Conservation (phyloP, 2,329 filamentous ascomycete species). For the Diaporthe sp. region DNA sequence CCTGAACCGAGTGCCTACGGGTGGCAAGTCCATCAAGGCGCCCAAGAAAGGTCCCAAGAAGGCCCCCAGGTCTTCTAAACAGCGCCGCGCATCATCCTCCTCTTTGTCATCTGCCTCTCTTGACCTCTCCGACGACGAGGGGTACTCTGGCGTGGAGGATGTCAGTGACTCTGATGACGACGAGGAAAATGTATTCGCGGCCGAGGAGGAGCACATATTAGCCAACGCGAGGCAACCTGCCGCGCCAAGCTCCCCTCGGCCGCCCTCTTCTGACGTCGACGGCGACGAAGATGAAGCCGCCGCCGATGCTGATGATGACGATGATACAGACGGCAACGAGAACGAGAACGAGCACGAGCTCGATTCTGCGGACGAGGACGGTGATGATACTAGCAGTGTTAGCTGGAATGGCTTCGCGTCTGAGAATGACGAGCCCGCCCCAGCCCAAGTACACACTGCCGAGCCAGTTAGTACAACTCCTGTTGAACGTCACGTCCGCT, state of each 20-base stretch:
- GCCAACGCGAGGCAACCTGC: conserved; percentile 56
- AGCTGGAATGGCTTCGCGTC: conserved; percentile 61
- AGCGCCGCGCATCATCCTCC: conserved; percentile 65
- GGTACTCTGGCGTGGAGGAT: conserved; percentile 83
- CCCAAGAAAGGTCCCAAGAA: conserved; percentile 38
- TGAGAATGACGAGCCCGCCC: conserved; percentile 47
- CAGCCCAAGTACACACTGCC: conserved; percentile 30
- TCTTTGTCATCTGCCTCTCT: conserved; percentile 70
- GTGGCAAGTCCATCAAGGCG: conserved; percentile 42
- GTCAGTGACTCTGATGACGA: conserved; percentile 84
- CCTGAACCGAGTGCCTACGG: conserved; percentile 34
- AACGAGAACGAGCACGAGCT: conserved; percentile 55
- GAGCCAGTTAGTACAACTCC: conserved; percentile 37
- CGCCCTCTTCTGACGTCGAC: conserved; percentile 52
- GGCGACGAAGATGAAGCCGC: conserved; percentile 51
- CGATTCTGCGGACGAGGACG: conserved; percentile 56
- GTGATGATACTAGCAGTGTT: conserved; percentile 57
- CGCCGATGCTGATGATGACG: conserved; percentile 50
- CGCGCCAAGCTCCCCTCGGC: conserved; percentile 65
- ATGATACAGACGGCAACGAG: conserved; percentile 57
- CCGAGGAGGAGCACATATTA: conserved; percentile 83
- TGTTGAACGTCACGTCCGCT: conserved; percentile 79
- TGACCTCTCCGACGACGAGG: conserved; percentile 76
- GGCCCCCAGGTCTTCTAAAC: conserved; percentile 44
- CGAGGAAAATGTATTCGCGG: conserved; percentile 81